A percentile compares a stretch with the other conserved stretches of the same genome.
These are phyloP conservation scores for Tricharina praecox DNA, from an alignment of 495 filamentous ascomycete genomes.

Conservation along the genomic window DNA sequence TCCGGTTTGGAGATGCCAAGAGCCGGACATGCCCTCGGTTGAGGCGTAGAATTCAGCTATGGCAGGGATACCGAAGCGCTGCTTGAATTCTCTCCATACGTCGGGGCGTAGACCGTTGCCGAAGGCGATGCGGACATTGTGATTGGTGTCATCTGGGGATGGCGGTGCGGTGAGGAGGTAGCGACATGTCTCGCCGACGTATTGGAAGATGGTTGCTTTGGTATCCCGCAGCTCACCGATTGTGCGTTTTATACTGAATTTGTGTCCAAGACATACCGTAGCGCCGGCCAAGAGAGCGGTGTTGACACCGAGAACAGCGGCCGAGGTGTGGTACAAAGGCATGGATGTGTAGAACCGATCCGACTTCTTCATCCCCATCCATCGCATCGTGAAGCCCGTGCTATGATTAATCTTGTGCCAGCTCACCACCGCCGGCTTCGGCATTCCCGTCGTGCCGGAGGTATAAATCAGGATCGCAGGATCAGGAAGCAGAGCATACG, in stretches of 20 bases:
- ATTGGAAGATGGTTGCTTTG: slow-evolving; percentile 71
- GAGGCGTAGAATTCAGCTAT: slow-evolving; percentile 83
- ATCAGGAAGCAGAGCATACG: slow-evolving; percentile 34
- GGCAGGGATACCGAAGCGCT: slow-evolving; percentile 65
- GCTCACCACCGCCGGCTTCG: slow-evolving; percentile 72
- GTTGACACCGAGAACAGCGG: slow-evolving; percentile 50
- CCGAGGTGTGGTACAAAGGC: slow-evolving; percentile 88
- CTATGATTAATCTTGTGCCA: slow-evolving; percentile 51
- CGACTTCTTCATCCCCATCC: slow-evolving; percentile 37
- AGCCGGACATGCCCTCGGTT: slow-evolving; percentile 58
- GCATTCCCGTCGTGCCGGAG: slow-evolving; percentile 75
- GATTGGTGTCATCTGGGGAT: slow-evolving; percentile 51
- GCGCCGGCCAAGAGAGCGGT: slow-evolving; percentile 41
- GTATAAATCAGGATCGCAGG: slow-evolving; percentile 72
- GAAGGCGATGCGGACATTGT: slow-evolving; percentile 64
- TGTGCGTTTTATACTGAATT: slow-evolving; percentile 69
- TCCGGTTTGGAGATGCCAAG: slow-evolving; percentile 64
- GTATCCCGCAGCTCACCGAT: slow-evolving; percentile 61
- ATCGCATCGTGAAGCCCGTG: slow-evolving; percentile 38
- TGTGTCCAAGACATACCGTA: slow-evolving; percentile 56
- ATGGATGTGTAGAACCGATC: slow-evolving; percentile 84
- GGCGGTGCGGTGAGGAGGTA: slow-evolving; percentile 68
- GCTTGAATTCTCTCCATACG: slow-evolving; percentile 75
- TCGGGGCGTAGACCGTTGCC: slow-evolving; percentile 89
- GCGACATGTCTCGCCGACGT: slow-evolving; percentile 86